These are phyloP conservation scores for Obba rivulosa DNA, from an alignment of 768 basidiomycete genomes.

Conservation along the genomic window DNA sequence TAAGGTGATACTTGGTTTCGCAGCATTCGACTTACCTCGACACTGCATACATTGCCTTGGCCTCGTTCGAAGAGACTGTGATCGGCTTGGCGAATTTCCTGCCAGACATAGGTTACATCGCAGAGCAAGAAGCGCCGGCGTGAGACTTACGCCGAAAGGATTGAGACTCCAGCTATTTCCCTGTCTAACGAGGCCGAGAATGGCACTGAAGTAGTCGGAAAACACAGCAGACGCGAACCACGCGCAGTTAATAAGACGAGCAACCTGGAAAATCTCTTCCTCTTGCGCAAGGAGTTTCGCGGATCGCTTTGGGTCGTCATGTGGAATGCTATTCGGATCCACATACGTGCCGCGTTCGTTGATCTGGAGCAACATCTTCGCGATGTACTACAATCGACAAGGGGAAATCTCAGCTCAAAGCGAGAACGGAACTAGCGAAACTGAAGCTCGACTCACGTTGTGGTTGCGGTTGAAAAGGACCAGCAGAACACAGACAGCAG, in stretches of 20 bases:
- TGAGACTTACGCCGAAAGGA: constrained; percentile 55
- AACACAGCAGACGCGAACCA: constrained; percentile 82
- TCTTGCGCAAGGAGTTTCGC: constrained; percentile 29
- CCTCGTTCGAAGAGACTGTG: constrained; percentile 73
- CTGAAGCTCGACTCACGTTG: constrained; percentile 48
- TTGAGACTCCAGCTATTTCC: constrained; percentile 75
- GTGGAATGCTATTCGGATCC: constrained; percentile 45
- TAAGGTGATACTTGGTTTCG: background rate
- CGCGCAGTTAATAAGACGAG: constrained; percentile 70
- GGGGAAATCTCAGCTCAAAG: background rate
- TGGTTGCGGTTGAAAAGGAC: constrained; percentile 91
- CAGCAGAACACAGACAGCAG: constrained; percentile 66
- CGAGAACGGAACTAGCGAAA: too few species aligned
- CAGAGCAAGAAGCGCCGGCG: background rate
- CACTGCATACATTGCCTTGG: constrained; percentile 75
- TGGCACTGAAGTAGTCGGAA: constrained; percentile 77
- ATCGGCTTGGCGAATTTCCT: constrained; percentile 64
- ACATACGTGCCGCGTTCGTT: constrained; percentile 67
- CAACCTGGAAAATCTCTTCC: constrained; percentile 75
- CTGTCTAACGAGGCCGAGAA: constrained; percentile 71
- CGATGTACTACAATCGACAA: constrained; percentile 58
- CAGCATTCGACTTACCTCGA: constrained; percentile 49
- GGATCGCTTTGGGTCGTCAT: constrained; percentile 18
- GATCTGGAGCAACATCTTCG: constrained; percentile 68
- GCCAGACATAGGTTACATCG: background rate